Evolutionary conservation across 2,329 filamentous ascomycete genomes (phyloP), one percentile per base, ranked within the genome.

Genomic region (Keithomyces neogunnii): DNA sequence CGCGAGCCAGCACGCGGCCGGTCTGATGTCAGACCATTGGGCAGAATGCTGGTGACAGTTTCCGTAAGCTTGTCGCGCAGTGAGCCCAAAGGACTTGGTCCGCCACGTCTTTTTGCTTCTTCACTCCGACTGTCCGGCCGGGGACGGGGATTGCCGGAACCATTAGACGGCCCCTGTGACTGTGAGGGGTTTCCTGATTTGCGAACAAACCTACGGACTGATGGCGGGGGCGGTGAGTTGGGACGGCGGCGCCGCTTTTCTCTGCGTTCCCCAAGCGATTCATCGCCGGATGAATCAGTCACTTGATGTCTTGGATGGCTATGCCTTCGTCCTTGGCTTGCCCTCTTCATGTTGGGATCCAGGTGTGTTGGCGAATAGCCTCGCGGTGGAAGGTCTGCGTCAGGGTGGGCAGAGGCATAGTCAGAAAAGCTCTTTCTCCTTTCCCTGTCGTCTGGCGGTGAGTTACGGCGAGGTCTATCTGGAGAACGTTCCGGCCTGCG

Each of bases 371-470:
- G 53, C 47, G 63, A 63, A 49, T 62, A 62, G 36, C 58, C 47
- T 47, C 63, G 55, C 28, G 59, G 51, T n/a, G 57, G 54, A 28
- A 57, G 52, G 10, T 63, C 48, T 3, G 64, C 61, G 11, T 69
- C 60, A 19, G 66, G 59, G 2, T 68, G 67, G 1, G 69, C 67
- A 2, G 66, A 67, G 2, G 72, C 71, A 48, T 73, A 71, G 51
- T 80, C 77, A 3, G 76, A 77, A 60, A 76, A 74, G 62, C 77
- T 80, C 51, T 73, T 69, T 39, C 76, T 69, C 39, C 73, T 69
- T 10, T 60, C 63, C n/a, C 68, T 62, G 13, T 70, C 69, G 13
- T 75, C 73, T 7, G 69, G 62, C 5, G 70, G 66, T 32, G 67
- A 66, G 31, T 68, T 66, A 36, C 67, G 67, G 44, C 66, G 66